Percentiles rank a stretch among this genome's conserved stretches.
Evolutionary conservation across 225 moss, liverwort and hornwort genomes (phyloP).

Genomic region (Marchantia paleacea): DNA sequence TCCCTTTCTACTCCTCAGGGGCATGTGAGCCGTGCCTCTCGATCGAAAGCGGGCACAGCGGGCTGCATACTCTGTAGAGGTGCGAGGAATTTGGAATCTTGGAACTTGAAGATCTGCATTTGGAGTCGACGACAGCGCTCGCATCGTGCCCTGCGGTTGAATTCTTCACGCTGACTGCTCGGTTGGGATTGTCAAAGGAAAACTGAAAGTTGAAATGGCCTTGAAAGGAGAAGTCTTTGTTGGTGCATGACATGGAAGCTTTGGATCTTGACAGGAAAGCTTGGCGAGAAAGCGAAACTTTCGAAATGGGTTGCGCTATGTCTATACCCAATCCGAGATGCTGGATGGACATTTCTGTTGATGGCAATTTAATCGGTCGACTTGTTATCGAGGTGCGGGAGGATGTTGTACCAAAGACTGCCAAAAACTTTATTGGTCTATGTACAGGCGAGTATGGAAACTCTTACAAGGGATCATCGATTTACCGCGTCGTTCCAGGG

Average conservation of each 20-base stretch:
- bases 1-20: neutral
- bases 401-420: conserved; percentile 72
- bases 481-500: conserved; percentile 68
- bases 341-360: conserved; percentile 68
- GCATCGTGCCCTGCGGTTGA: neutral
- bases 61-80: neutral
- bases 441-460: conserved; percentile 68
- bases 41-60: neutral
- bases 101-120: neutral
- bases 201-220: neutral
- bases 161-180: neutral
- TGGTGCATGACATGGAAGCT: neutral
- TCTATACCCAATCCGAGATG: conserved; percentile 50
- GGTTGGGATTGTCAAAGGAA: neutral
- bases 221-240: neutral
- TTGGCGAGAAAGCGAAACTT: neutral
- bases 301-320: conserved; percentile 63
- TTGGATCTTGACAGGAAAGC: neutral
- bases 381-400: conserved; percentile 64
- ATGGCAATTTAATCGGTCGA: conserved; percentile 62
- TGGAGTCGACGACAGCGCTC: neutral
- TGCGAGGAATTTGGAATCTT: neutral
- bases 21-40: neutral
- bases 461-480: conserved; percentile 60
- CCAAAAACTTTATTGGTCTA: conserved; percentile 65